Base-by-base conservation (phyloP, 2,329 filamentous ascomycete genomes). In the Fusarium phyllophilum region DNA sequence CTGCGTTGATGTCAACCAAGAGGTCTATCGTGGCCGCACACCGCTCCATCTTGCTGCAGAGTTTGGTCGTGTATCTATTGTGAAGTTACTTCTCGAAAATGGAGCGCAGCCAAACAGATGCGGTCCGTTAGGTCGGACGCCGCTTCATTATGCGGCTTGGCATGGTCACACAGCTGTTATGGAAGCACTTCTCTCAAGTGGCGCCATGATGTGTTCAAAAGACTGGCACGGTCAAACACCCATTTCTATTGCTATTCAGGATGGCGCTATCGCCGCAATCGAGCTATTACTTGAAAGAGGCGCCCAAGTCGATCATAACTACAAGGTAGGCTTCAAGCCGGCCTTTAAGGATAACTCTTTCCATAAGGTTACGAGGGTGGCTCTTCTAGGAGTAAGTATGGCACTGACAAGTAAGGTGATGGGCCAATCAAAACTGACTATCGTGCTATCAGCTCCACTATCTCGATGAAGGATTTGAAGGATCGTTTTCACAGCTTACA, bases 121-220 rank as follows among this genome's bases (percentile, higher is more conserved):
- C 29, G 29, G 29, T 31, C 8, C 7, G 7, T 31, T 31, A 10
- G 29, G 8, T 31, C 29, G 29, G 7, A 36, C 39, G 4, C 39
- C 39, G 8, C 39, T 41, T n/a, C 39, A n/a, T 13, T 15, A 22
- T 41, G 39, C 39, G 8, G 22, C 8, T 8, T 5, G 0, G 22
- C 1, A 6, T 41, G 22, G 39, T n/a, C 8, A n/a, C 2, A n/a
- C 5, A 2, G 13, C 20, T n/a, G 2, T 41, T 1, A 15, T 41
- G 22, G 8, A 41, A 9, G 2, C 8, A n/a, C 22, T 41, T 41
- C 15, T 36, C 8, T 15, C 11, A 2, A 22, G 24, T 26, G 42
- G 42, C 42, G 42, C 20, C 20, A 22, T 14, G 12, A 14, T 15
- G 22, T 7, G 24, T 15, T 13, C 22, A n/a, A 9, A 9, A 42